A percentile compares a stretch with the other conserved stretches of the same genome.
These are phyloP conservation scores for Boletus smithii DNA, from an alignment of 1,284 basidiomycete genomes.

Conservation along the genomic window DNA sequence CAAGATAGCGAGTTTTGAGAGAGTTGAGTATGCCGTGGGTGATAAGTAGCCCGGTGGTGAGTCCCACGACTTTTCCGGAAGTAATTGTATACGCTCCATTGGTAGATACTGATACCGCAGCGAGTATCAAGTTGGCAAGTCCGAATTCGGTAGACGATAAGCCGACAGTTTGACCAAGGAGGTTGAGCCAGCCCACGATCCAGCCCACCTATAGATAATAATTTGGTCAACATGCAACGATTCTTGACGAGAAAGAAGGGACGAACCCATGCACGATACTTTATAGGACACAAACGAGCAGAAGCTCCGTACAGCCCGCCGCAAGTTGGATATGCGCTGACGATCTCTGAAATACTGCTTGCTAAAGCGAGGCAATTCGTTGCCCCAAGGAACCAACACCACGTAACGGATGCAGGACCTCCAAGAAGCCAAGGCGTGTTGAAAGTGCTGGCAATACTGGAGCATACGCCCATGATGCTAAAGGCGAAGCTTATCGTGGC, in stretches of 20 bases:
- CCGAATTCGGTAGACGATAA: slow-evolving; percentile 88
- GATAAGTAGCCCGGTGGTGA: slow-evolving; percentile 68
- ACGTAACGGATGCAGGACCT: slow-evolving; percentile 76
- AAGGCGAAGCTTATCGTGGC: slow-evolving; percentile 48
- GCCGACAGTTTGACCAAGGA: slow-evolving; percentile 82
- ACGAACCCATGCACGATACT: slow-evolving; percentile 56
- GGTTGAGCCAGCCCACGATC: slow-evolving; percentile 85
- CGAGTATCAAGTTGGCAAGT: slow-evolving; percentile 85
- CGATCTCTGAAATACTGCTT: slow-evolving; percentile 75
- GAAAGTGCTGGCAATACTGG: slow-evolving; percentile 78
- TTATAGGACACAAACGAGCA: slow-evolving; percentile 67
- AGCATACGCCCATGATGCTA: slow-evolving; percentile 60
- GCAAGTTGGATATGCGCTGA: slow-evolving; percentile 79
- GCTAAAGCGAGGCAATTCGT: slow-evolving; percentile 75
- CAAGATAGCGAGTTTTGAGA: slow-evolving; percentile 76
- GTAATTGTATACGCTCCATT: slow-evolving; percentile 19
- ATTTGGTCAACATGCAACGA: not conserved
- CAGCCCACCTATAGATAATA: slow-evolving; percentile 46
- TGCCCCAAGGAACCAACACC: slow-evolving; percentile 83
- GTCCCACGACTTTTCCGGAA: slow-evolving; percentile 66
- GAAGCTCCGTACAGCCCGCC: slow-evolving; percentile 80
- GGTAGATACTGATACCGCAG: slow-evolving; percentile 48
- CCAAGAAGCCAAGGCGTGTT: slow-evolving; percentile 75
- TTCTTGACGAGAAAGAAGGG: slow-evolving; percentile 8
- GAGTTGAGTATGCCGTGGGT: slow-evolving; percentile 82